Evolutionary conservation across 2,329 filamentous ascomycete genomes (phyloP).

Genomic region (Tolypocladium ophioglossoides): DNA sequence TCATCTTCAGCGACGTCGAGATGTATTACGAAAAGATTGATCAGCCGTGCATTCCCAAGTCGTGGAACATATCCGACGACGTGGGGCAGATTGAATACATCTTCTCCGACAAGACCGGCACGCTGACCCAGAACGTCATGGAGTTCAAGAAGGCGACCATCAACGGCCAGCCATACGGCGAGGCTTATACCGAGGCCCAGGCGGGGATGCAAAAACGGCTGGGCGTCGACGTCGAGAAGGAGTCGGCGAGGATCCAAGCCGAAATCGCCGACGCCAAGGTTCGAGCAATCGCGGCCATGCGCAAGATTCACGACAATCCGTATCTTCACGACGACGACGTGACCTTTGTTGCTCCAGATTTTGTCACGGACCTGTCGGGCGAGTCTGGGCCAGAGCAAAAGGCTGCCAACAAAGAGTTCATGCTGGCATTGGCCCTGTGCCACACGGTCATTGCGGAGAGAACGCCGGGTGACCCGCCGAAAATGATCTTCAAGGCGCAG

Average conservation of each 20-base stretch:
- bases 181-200: constrained; percentile 95
- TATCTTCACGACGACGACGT: constrained; percentile 84
- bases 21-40: constrained; percentile 98
- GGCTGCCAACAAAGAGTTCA: constrained; percentile 74
- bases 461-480: constrained; percentile 79
- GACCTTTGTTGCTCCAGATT: constrained; percentile 88
- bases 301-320: constrained; percentile 75
- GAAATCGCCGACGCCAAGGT: constrained; percentile 73
- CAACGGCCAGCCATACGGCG: constrained; percentile 92
- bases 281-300: constrained; percentile 61
- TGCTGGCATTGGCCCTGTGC: constrained; percentile 90
- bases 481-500: constrained; percentile 91
- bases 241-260: constrained; percentile 58
- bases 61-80: constrained; percentile 98
- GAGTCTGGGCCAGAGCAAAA: constrained; percentile 67
- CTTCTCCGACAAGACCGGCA: constrained; percentile 97
- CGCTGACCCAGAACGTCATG: constrained; percentile 95
- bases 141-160: constrained; percentile 98
- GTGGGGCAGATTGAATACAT: constrained; percentile 98
- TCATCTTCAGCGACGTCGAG: constrained; percentile 90
- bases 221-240: constrained; percentile 77
- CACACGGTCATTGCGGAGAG: constrained; percentile 93
- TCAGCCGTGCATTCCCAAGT: constrained; percentile 91
- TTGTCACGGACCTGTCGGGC: constrained; percentile 71
- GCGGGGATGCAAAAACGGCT: constrained; percentile 90